Evolutionary conservation across 2,329 filamentous ascomycete genomes (phyloP).

Genomic region (Cadophora gregata): DNA sequence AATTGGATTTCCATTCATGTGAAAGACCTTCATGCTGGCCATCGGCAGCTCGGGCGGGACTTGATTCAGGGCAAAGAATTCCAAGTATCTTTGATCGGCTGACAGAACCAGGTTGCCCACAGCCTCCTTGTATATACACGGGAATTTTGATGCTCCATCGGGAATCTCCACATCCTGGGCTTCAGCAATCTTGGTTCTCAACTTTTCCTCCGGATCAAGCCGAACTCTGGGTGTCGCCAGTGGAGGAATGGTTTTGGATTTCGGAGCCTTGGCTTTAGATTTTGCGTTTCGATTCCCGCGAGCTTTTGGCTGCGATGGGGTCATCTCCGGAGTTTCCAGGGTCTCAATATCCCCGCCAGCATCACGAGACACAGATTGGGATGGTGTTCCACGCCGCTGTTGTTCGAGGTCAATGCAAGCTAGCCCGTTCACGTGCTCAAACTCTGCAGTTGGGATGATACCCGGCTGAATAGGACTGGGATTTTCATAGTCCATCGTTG

Average conservation of each 20-base stretch:
- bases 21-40: slow-evolving; percentile 30
- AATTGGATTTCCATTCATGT: slow-evolving; percentile 38
- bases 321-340: neutral
- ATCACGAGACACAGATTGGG: neutral
- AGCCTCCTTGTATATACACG: slow-evolving; percentile 32
- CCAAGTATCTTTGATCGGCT: slow-evolving; percentile 33
- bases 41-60: slow-evolving; percentile 25
- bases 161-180: slow-evolving; percentile 30
- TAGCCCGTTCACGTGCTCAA: neutral
- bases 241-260: neutral
- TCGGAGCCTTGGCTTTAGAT: neutral
- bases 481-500: neutral
- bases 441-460: neutral
- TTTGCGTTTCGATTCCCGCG: neutral
- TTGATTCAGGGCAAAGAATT: slow-evolving; percentile 34
- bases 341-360: neutral
- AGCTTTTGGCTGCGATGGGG: neutral
- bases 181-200: slow-evolving; percentile 1
- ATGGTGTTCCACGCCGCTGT: too few relatives aligned
- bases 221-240: neutral
- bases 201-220: neutral
- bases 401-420: neutral
- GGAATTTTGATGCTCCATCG: slow-evolving; percentile 30
- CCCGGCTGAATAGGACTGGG: neutral
- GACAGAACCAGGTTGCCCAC: slow-evolving; percentile 41